Conservation (phyloP, 164 flowering plant genomes). For the Stephania japonica region DNA sequence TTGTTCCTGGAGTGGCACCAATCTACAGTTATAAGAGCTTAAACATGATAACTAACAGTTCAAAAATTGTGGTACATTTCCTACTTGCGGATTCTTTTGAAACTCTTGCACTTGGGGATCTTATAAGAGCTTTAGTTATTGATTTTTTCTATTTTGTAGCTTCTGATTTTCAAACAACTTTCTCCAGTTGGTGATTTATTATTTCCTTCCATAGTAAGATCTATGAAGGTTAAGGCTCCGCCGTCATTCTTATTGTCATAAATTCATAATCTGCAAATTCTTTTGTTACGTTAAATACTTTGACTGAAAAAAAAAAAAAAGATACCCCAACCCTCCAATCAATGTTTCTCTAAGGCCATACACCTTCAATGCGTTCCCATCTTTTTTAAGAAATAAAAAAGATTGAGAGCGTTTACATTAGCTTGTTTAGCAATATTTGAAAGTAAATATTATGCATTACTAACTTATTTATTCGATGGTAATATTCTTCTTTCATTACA, state of each 20-base stretch:
- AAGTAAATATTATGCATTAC: neutral
- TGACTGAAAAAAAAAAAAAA: neutral
- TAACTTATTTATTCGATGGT: neutral
- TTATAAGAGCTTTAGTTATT: too few species aligned
- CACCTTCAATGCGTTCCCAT: neutral
- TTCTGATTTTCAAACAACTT: too few species aligned
- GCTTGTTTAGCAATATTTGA: neutral
- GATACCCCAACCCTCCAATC: neutral
- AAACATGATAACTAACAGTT: slow-evolving; percentile 82
- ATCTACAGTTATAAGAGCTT: slow-evolving; percentile 90
- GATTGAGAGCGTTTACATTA: neutral
- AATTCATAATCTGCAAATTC: neutral
- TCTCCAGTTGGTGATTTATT: too few species aligned
- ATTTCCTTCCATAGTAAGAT: too few species aligned
- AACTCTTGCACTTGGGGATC: too few species aligned
- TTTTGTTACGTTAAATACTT: neutral
- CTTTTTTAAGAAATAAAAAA: too few species aligned
- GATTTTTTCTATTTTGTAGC: too few species aligned
- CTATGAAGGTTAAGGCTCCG: neutral
- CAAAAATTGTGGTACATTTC: slow-evolving; percentile 80
- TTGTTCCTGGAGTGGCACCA: slow-evolving; percentile 99
- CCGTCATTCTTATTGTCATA: neutral
- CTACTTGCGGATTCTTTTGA: neutral
- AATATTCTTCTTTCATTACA: neutral
- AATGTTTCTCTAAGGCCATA: neutral